These are phyloP conservation scores for Mucor ambiguus DNA, from an alignment of 371 early-diverging fungal genomes.

Conservation along the genomic window DNA sequence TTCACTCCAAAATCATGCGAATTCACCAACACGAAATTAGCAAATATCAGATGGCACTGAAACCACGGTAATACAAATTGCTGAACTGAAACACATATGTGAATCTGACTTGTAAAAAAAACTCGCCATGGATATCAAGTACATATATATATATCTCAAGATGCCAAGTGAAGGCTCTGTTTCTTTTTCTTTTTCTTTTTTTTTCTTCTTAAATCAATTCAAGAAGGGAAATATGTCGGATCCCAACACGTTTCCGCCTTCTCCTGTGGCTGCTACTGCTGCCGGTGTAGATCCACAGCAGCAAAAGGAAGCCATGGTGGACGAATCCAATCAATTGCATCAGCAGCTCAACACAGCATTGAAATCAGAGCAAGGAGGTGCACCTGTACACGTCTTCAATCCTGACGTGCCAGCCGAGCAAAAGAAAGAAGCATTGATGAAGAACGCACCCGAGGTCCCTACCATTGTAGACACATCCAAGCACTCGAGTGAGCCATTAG, in stretches of 20 bases:
- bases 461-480: neutral
- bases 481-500: neutral
- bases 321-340: constrained; percentile 24
- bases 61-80: neutral
- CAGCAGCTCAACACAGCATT: constrained; percentile 17
- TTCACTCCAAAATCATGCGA: neutral
- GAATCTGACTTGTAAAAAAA: constrained; percentile 10
- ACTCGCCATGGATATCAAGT: neutral
- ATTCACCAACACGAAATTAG: neutral
- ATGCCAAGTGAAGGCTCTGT: neutral
- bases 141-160: neutral
- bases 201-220: neutral
- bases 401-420: constrained; percentile 31
- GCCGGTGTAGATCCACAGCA: neutral
- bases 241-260: neutral
- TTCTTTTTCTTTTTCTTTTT: neutral
- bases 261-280: neutral
- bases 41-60: neutral
- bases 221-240: constrained; percentile 10
- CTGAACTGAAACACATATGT: constrained; percentile 2
- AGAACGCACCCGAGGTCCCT: neutral
- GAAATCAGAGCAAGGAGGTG: constrained; percentile 11
- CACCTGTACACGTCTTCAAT: constrained; percentile 26
- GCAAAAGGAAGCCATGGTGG: neutral
- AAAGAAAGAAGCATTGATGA: constrained; percentile 23